phyloP scores from a whole-genome alignment of 1,284 basidiomycete species.

The Malassezia globosa region DNA sequence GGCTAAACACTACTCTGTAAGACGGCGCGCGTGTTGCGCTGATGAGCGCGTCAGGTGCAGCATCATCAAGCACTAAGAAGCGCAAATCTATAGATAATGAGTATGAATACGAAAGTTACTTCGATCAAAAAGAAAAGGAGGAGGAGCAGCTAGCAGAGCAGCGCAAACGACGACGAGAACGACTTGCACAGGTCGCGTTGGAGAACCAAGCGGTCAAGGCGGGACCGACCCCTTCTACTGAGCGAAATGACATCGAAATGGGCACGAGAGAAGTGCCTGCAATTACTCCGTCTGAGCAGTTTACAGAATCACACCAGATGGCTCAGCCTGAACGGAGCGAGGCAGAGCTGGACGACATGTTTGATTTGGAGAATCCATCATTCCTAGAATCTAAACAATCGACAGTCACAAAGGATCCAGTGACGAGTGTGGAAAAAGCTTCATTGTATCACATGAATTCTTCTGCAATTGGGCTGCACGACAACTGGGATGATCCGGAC shows the following conservation, averaged over 20 bases:
- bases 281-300: not conserved
- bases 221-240: not conserved
- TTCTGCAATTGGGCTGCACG: slow-evolving; percentile 47
- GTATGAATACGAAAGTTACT: not conserved
- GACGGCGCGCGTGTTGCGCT: too few relatives aligned
- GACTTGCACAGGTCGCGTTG: slow-evolving; percentile 4
- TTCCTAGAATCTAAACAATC: slow-evolving; percentile 21
- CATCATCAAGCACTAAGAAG: not conserved
- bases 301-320: too few relatives aligned
- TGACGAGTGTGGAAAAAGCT: not conserved
- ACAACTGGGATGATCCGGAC: slow-evolving; percentile 65
- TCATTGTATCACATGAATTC: too few relatives aligned
- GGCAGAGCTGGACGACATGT: slow-evolving; percentile 43
- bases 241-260: not conserved
- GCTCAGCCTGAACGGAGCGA: not conserved
- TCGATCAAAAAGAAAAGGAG: slow-evolving; percentile 11
- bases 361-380: slow-evolving; percentile 29
- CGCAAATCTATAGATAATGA: slow-evolving; percentile 1
- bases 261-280: not conserved
- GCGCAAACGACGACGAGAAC: slow-evolving; percentile 24
- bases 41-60: too few relatives aligned
- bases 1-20: too few relatives aligned
- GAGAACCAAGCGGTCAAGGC: not conserved
- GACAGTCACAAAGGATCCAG: slow-evolving; percentile 9
- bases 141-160: slow-evolving; percentile 22